phyloP scores from a whole-genome alignment of 805 yeast genomes.

The Zygoascus biomembranicola region DNA sequence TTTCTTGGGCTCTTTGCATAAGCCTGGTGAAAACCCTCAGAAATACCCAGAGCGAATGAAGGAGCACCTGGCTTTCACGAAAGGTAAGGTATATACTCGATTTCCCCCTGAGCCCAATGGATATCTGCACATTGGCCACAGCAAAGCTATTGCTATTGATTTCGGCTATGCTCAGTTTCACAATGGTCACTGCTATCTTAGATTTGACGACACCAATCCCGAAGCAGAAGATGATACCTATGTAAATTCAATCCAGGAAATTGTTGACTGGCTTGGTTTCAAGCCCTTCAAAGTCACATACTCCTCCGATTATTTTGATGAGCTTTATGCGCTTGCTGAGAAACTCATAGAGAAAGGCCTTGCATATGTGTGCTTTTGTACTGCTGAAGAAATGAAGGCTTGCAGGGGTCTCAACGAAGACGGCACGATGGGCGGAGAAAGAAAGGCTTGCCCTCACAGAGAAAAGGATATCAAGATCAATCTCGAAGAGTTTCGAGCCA shows the following conservation, averaged over 20 bases:
- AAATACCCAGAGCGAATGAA: slow-evolving; percentile 75
- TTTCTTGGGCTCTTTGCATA: slow-evolving; percentile 88
- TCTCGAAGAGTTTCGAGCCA: slow-evolving; percentile 71
- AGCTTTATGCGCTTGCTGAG: slow-evolving; percentile 84
- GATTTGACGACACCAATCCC: slow-evolving; percentile 97
- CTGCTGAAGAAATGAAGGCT: slow-evolving; percentile 81
- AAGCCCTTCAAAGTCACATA: slow-evolving; percentile 90
- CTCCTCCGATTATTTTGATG: slow-evolving; percentile 91
- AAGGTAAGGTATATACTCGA: slow-evolving; percentile 82
- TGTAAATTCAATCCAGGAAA: slow-evolving; percentile 72
- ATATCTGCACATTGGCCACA: slow-evolving; percentile 93
- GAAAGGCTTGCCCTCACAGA: slow-evolving; percentile 77
- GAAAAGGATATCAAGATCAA: slow-evolving; percentile 62
- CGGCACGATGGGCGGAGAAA: slow-evolving; percentile 90
- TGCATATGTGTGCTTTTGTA: slow-evolving; percentile 91
- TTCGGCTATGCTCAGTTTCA: slow-evolving; percentile 92
- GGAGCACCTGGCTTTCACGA: slow-evolving; percentile 69
- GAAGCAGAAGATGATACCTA: slow-evolving; percentile 96
- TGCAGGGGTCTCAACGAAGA: slow-evolving; percentile 88
- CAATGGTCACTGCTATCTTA: slow-evolving; percentile 80
- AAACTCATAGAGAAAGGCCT: slow-evolving; percentile 56
- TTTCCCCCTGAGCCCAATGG: slow-evolving; percentile 99
- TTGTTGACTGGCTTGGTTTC: slow-evolving; percentile 92
- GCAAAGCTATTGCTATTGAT: slow-evolving; percentile 95
- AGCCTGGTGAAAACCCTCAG: slow-evolving; percentile 93